Conservation (phyloP, 768 basidiomycete species). For the Mycena pura region DNA sequence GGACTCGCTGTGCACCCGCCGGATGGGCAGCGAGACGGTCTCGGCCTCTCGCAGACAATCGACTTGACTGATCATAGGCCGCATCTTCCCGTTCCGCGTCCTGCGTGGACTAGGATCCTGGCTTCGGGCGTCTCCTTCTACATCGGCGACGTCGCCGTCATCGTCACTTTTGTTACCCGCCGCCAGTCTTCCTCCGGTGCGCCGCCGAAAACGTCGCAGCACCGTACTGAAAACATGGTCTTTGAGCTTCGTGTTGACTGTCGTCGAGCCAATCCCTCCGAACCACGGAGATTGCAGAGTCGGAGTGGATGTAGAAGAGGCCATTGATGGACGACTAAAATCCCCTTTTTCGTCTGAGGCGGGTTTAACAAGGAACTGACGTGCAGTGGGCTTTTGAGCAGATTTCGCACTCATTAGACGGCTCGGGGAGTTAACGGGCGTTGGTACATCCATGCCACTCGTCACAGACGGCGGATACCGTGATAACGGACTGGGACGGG, state of each 20-base stretch:
- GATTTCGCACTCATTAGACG: constrained; percentile 37
- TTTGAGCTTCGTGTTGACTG: constrained; percentile 92
- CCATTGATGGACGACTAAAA: constrained; percentile 43
- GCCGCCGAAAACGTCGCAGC: constrained; percentile 72
- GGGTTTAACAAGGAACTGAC: constrained; percentile 21
- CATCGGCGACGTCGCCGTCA: constrained; percentile 58
- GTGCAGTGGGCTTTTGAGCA: constrained; percentile 7
- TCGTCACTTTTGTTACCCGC: constrained; percentile 56
- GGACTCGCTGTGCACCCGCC: constrained; percentile 73
- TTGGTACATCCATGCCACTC: constrained; percentile 51
- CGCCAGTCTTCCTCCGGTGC: constrained; percentile 47
- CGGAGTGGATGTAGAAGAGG: constrained; percentile 43
- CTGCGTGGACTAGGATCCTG: constrained; percentile 17
- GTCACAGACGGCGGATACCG: constrained; percentile 45
- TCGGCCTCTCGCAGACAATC: constrained; percentile 50
- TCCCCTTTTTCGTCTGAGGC: constrained; percentile 41
- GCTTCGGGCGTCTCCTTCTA: constrained; percentile 40
- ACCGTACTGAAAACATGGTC: constrained; percentile 95
- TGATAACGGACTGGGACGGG: constrained; percentile 49
- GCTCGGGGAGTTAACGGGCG: constrained; percentile 57
- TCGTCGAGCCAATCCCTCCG: constrained; percentile 90
- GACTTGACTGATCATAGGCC: constrained; percentile 50
- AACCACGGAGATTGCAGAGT: constrained; percentile 62
- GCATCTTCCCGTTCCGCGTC: constrained; percentile 37
- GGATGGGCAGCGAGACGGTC: constrained; percentile 51